phyloP scores from a whole-genome alignment of 768 basidiomycete genomes.

The Pilatotrama ljubarskyi region DNA sequence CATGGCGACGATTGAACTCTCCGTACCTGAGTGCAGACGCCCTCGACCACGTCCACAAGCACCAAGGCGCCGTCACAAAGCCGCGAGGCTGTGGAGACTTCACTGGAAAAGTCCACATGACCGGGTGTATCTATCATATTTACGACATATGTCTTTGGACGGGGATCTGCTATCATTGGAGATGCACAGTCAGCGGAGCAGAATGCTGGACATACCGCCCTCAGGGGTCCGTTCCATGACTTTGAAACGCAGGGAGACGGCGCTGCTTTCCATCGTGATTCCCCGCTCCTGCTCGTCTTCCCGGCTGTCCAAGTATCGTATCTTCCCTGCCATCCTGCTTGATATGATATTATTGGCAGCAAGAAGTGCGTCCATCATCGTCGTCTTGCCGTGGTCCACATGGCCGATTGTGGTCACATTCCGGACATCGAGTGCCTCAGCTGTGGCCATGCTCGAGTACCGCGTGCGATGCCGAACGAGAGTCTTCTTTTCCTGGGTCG shows the following conservation, averaged over 20 bases:
- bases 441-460: slow-evolving; percentile 17
- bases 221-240: slow-evolving; percentile 57
- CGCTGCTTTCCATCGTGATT: slow-evolving; percentile 98
- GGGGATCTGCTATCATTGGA: slow-evolving; percentile 43
- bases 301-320: slow-evolving; percentile 91
- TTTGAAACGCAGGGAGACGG: slow-evolving; percentile 87
- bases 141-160: slow-evolving; percentile 71
- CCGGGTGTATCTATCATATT: slow-evolving; percentile 99
- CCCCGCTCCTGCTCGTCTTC: slow-evolving; percentile 98
- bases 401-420: slow-evolving; percentile 87
- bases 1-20: neutral
- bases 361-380: slow-evolving; percentile 90
- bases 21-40: slow-evolving; percentile 91
- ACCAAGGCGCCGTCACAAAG: slow-evolving; percentile 95
- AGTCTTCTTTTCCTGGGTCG: too few species aligned
- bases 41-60: slow-evolving; percentile 95
- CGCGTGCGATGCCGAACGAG: too few species aligned
- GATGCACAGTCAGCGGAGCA: slow-evolving; percentile 12
- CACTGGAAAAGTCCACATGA: slow-evolving; percentile 97
- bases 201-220: slow-evolving; percentile 51
- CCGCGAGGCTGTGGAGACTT: slow-evolving; percentile 92
- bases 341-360: slow-evolving; percentile 99
- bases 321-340: slow-evolving; percentile 89
- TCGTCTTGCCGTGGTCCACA: slow-evolving; percentile 96
- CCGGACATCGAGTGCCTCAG: slow-evolving; percentile 48